Percentiles rank a stretch among this genome's conserved stretches.
Conservation (phyloP, 2,329 filamentous ascomycete species). For the Lachnellula arida region DNA sequence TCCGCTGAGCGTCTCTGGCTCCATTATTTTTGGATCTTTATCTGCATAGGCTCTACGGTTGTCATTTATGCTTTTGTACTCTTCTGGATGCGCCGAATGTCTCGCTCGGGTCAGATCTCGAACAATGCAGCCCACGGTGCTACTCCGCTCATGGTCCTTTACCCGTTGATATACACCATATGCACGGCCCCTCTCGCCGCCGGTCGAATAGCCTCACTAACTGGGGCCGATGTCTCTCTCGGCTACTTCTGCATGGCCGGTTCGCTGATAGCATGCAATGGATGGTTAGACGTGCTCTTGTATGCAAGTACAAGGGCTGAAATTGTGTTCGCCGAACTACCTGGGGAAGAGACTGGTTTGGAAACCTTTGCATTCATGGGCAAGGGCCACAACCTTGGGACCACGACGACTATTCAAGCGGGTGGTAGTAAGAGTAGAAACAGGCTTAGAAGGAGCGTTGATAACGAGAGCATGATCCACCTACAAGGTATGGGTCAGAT, state of each 20-base stretch:
- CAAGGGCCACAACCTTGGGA: conserved; percentile 15
- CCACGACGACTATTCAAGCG: conserved; percentile 11
- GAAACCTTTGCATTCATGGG: conserved; percentile 42
- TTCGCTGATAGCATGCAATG: conserved; percentile 52
- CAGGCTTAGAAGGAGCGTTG: conserved; percentile 1
- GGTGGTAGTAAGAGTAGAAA: not conserved
- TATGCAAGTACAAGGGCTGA: conserved; percentile 48
- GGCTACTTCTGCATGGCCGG: conserved; percentile 56
- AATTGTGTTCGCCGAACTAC: conserved; percentile 47
- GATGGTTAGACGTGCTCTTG: conserved; percentile 50
- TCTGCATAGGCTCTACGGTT: conserved; percentile 45
- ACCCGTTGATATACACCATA: conserved; percentile 64
- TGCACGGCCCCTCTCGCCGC: conserved; percentile 63
- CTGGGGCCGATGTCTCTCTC: conserved; percentile 45
- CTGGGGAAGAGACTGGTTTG: conserved; percentile 43
- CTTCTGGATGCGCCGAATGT: conserved; percentile 19
- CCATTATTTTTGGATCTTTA: conserved; percentile 63
- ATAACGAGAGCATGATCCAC: conserved; percentile 19
- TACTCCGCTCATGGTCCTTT: conserved; percentile 54
- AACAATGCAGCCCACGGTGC: conserved; percentile 15
- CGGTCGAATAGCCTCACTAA: conserved; percentile 60
- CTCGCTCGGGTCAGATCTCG: not conserved
- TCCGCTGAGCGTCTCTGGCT: conserved; percentile 51
- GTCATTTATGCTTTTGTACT: conserved; percentile 40
- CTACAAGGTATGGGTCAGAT: conserved; percentile 24